Evolutionary conservation across 148 eudicot species (phyloP).

Genomic region (Chenopodium quinoa): DNA sequence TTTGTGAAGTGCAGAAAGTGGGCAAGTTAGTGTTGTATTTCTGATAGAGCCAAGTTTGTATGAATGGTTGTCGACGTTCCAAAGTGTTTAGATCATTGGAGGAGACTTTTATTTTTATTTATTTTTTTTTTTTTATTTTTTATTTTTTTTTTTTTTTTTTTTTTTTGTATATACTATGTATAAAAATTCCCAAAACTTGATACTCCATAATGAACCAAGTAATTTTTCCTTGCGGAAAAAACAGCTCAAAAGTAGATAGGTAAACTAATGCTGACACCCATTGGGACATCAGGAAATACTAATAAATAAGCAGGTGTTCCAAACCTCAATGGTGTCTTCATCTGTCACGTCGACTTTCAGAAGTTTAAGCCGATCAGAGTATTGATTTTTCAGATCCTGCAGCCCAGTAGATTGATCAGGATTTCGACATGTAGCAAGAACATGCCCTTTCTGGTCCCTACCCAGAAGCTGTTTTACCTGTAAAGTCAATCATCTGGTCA

Average conservation of each 20-base stretch:
- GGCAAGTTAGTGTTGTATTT: background rate
- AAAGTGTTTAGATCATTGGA: background rate
- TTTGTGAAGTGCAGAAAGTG: background rate
- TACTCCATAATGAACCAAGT: background rate
- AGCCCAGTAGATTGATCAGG: constrained; percentile 69
- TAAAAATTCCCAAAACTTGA: background rate
- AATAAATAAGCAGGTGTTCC: constrained; percentile 9
- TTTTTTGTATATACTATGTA: no score
- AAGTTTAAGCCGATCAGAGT: constrained; percentile 69
- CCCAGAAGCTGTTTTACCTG: constrained; percentile 86
- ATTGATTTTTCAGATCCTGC: constrained; percentile 55
- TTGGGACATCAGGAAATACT: background rate
- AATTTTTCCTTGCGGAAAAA: background rate
- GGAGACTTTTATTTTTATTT: no score
- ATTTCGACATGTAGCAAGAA: constrained; percentile 84
- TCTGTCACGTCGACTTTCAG: constrained; percentile 62
- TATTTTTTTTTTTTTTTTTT: no score
- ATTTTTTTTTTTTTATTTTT: no score
- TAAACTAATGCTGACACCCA: background rate
- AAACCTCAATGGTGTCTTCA: constrained; percentile 79
- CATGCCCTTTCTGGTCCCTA: constrained; percentile 59
- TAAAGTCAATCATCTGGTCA: constrained; percentile 1
- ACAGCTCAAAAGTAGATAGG: background rate
- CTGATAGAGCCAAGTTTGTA: background rate
- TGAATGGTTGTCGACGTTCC: background rate